A percentile compares a stretch with the other conserved stretches of the same genome.
These are phyloP conservation scores for Allium cepa DNA, from an alignment of 106 monocot genomes.

Conservation along the genomic window DNA sequence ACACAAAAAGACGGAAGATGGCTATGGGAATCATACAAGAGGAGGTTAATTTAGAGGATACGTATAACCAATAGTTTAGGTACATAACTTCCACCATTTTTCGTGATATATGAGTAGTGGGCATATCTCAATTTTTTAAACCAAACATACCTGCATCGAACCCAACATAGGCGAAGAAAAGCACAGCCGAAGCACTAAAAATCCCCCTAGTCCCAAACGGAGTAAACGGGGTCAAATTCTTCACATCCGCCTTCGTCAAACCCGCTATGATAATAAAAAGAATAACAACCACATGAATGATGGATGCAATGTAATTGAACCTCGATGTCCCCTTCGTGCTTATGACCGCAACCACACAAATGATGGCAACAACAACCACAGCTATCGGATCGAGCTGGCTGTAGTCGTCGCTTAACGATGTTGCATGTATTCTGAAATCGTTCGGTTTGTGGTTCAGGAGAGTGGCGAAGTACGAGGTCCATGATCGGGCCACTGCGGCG, in stretches of 20 bases:
- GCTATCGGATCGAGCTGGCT: slow-evolving; percentile 78
- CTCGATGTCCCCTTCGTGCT: slow-evolving; percentile 74
- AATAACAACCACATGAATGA: slow-evolving; percentile 33
- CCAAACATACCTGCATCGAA: slow-evolving; percentile 23
- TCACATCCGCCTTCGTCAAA: slow-evolving; percentile 28
- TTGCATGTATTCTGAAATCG: slow-evolving; percentile 74
- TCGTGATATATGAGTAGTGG: too few relatives aligned
- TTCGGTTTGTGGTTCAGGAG: slow-evolving; percentile 68
- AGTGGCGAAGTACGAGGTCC: slow-evolving; percentile 93
- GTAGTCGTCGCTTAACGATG: slow-evolving; percentile 45
- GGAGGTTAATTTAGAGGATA: too few relatives aligned
- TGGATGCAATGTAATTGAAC: slow-evolving; percentile 41
- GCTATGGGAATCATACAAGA: too few relatives aligned
- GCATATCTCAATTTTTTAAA: too few relatives aligned
- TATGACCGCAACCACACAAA: slow-evolving; percentile 46
- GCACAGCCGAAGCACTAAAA: slow-evolving; percentile 34
- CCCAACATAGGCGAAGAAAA: slow-evolving; percentile 51
- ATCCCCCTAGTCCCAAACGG: slow-evolving; percentile 32
- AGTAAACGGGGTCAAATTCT: slow-evolving; percentile 28
- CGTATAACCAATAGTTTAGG: too few relatives aligned
- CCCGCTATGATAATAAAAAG: slow-evolving; percentile 46
- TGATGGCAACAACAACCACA: slow-evolving; percentile 30
- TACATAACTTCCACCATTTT: too few relatives aligned
- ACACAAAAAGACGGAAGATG: too few relatives aligned
- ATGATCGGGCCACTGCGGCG: slow-evolving; percentile 77